Conservation (phyloP, 78 protist genomes). For the Guillardia theta region DNA sequence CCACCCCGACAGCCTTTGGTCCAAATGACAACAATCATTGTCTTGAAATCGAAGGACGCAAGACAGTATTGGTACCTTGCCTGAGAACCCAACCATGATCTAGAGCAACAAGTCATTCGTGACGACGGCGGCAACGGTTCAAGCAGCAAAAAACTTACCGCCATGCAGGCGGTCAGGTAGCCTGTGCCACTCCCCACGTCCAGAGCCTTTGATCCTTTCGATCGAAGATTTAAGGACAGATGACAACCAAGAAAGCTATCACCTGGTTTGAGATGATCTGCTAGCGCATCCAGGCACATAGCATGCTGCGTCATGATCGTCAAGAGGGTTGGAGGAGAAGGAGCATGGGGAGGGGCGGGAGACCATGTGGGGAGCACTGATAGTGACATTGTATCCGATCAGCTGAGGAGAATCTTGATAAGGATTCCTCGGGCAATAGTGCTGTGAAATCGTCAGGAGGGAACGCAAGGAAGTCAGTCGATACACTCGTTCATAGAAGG, state of each 20-base stretch:
- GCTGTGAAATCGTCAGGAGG: too few species aligned
- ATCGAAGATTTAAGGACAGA: too few species aligned
- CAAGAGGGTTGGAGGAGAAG: background rate
- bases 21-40: too few species aligned
- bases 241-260: too few species aligned
- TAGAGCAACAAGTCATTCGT: too few species aligned
- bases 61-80: too few species aligned
- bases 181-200: background rate
- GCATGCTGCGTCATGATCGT: background rate
- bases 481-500: too few species aligned
- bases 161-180: constrained; percentile 9
- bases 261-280: background rate
- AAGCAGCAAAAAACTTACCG: background rate
- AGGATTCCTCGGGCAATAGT: background rate
- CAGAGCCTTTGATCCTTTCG: too few species aligned
- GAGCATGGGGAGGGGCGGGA: background rate
- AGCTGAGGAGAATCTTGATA: background rate
- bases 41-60: too few species aligned
- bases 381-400: background rate
- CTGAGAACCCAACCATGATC: too few species aligned
- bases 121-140: too few species aligned
- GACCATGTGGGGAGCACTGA: background rate
- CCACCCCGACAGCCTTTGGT: background rate
- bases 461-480: too few species aligned
- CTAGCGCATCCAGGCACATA: background rate